phyloP scores from a whole-genome alignment of 2,329 filamentous ascomycete species.

The Claviceps lovelessii region DNA sequence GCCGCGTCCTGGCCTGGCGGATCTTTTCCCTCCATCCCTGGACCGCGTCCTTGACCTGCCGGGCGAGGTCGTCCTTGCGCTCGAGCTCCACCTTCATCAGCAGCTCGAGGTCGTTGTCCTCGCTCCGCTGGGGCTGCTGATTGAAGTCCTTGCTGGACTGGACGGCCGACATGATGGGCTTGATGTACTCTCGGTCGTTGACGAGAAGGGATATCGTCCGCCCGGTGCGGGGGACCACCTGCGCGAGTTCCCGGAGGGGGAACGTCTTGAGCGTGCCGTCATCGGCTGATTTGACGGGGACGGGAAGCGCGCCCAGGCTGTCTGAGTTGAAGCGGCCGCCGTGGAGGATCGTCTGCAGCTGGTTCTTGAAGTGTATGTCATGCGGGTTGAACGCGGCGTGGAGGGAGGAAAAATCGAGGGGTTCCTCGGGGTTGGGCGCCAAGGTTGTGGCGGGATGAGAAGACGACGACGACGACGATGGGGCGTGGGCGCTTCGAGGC shows the following conservation, averaged over 20 bases:
- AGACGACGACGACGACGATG: slow-evolving; percentile 7
- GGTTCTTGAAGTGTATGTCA: slow-evolving; percentile 29
- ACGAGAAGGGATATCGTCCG: slow-evolving; percentile 28
- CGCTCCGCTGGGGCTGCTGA: slow-evolving; percentile 44
- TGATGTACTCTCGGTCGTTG: slow-evolving; percentile 30
- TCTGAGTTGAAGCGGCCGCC: slow-evolving; percentile 40
- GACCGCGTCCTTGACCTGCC: slow-evolving; percentile 29
- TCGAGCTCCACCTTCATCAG: slow-evolving; percentile 39
- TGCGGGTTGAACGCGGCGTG: slow-evolving; percentile 26
- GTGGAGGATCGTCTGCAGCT: slow-evolving; percentile 25
- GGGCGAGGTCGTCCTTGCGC: slow-evolving; percentile 30
- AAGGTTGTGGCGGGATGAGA: slow-evolving; percentile 7
- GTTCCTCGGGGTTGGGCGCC: slow-evolving; percentile 25
- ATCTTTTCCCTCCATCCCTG: slow-evolving; percentile 38
- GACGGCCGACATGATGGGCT: slow-evolving; percentile 41
- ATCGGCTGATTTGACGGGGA: slow-evolving; percentile 20
- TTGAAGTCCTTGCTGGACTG: slow-evolving; percentile 40
- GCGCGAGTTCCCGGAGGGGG: slow-evolving; percentile 40
- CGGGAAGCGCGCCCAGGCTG: slow-evolving; percentile 30
- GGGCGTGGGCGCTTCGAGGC: slow-evolving; percentile 8
- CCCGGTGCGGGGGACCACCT: slow-evolving; percentile 34
- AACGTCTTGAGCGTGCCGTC: slow-evolving; percentile 17
- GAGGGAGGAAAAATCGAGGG: slow-evolving; percentile 35
- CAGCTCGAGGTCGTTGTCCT: slow-evolving; percentile 46
- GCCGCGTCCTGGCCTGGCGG: slow-evolving; percentile 30